Percentiles rank a stretch among this genome's conserved stretches.
These are phyloP conservation scores for Pseudoturritis turrita DNA, from an alignment of 345 rosid genomes.

Conservation along the genomic window DNA sequence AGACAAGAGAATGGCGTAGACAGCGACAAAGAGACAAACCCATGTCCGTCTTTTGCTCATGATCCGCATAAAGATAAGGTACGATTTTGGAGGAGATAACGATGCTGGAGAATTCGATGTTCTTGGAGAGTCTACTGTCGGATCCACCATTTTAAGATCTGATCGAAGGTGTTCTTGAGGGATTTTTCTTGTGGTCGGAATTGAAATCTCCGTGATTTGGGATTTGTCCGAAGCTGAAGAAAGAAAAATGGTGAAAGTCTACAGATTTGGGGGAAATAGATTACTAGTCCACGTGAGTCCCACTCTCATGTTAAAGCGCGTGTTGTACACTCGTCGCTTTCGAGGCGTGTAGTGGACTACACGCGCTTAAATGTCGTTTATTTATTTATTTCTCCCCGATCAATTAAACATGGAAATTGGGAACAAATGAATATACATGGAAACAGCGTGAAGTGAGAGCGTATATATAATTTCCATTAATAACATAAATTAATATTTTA, in stretches of 20 bases:
- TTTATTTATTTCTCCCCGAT: not conserved
- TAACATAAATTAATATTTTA: not conserved
- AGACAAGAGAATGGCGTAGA: conserved; percentile 62
- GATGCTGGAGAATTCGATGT: conserved; percentile 12
- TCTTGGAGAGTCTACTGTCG: conserved; percentile 13
- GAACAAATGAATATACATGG: not conserved
- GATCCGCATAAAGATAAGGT: conserved; percentile 48
- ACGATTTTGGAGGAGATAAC: conserved; percentile 37
- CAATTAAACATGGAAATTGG: not conserved
- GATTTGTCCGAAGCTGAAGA: conserved; percentile 17
- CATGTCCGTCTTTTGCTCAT: conserved; percentile 97
- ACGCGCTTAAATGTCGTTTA: conserved; percentile 21
- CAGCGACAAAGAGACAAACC: conserved; percentile 78
- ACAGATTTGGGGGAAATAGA: conserved; percentile 22
- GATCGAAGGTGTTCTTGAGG: not conserved
- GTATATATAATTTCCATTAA: not conserved
- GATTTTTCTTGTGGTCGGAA: not conserved
- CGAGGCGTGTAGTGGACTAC: not conserved
- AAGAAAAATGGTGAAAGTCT: conserved; percentile 9
- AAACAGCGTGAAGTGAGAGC: conserved; percentile 12
- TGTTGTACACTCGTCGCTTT: not conserved
- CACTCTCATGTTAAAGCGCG: conserved; percentile 22
- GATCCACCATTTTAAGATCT: conserved; percentile 22
- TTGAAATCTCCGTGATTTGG: conserved; percentile 22
- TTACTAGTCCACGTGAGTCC: conserved; percentile 10